These are phyloP conservation scores for Alternaria arborescens DNA, from an alignment of 2,329 filamentous ascomycete species.

Conservation along the genomic window DNA sequence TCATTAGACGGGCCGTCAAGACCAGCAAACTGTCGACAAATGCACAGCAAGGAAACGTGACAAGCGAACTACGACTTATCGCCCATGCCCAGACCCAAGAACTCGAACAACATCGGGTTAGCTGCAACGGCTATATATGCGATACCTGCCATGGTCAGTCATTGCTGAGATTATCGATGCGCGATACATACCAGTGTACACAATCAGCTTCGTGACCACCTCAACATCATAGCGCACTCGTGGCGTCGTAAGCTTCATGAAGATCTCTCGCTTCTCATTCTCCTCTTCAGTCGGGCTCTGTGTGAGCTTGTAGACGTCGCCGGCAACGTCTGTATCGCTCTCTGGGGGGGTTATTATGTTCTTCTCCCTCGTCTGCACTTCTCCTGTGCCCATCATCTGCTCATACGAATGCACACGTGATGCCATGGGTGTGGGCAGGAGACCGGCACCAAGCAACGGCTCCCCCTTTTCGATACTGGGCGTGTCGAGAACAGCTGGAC, in stretches of 20 bases:
- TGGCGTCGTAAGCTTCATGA: conserved; percentile 82
- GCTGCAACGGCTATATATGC: conserved; percentile 80
- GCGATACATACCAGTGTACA: conserved; percentile 79
- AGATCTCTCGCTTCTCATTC: conserved; percentile 70
- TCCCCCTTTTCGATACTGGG: conserved; percentile 33
- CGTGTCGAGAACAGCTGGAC: conserved; percentile 45
- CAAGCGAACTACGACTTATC: conserved; percentile 13
- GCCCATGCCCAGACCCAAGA: conserved; percentile 60
- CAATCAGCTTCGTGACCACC: conserved; percentile 94
- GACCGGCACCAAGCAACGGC: conserved; percentile 52
- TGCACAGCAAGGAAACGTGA: conserved; percentile 1
- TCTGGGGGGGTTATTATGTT: conserved; percentile 35
- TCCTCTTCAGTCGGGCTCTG: conserved; percentile 43
- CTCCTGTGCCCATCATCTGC: conserved; percentile 75
- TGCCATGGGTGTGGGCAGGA: conserved; percentile 59
- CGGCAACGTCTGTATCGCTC: conserved; percentile 44
- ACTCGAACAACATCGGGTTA: conserved; percentile 77
- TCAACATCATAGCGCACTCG: conserved; percentile 98
- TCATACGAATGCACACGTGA: conserved; percentile 70
- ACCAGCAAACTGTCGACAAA: background rate
- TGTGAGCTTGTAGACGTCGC: conserved; percentile 27
- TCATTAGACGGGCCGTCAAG: background rate
- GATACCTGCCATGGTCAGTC: conserved; percentile 67
- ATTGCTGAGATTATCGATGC: background rate
- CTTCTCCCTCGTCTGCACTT: conserved; percentile 37